Percentiles rank a stretch among this genome's conserved stretches.
Evolutionary conservation across 768 basidiomycete species (phyloP).

Genomic region (Collybiopsis luxurians): DNA sequence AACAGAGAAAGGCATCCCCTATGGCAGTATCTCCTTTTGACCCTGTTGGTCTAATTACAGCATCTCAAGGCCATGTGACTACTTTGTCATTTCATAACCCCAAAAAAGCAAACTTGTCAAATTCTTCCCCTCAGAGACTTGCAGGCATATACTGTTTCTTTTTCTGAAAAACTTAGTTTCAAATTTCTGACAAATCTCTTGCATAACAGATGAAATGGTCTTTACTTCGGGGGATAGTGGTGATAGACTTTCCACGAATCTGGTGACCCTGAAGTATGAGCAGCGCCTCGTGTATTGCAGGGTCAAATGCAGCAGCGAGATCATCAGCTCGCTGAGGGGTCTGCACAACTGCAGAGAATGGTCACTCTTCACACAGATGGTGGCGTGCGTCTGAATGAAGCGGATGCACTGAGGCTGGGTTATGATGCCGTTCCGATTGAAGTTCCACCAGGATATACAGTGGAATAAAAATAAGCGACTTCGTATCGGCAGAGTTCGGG

Average conservation of each 20-base stretch:
- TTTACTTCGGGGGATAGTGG: neutral
- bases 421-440: neutral
- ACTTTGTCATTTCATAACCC: too few relatives aligned
- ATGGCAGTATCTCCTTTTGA: too few relatives aligned
- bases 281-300: neutral
- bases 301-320: neutral
- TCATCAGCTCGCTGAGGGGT: neutral
- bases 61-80: too few relatives aligned
- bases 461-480: too few relatives aligned
- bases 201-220: neutral
- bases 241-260: neutral
- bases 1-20: neutral
- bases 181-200: neutral
- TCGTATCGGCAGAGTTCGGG: too few relatives aligned
- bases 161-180: too few relatives aligned
- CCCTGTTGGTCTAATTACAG: too few relatives aligned
- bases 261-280: neutral
- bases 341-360: neutral
- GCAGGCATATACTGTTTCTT: too few relatives aligned
- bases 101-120: too few relatives aligned
- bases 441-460: slow-evolving; percentile 3
- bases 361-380: slow-evolving; percentile 4
- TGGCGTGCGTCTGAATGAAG: neutral
- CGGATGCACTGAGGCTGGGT: neutral
- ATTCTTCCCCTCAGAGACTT: too few relatives aligned